phyloP scores from a whole-genome alignment of 768 basidiomycete genomes.

The Lanmaoa rubissima region DNA sequence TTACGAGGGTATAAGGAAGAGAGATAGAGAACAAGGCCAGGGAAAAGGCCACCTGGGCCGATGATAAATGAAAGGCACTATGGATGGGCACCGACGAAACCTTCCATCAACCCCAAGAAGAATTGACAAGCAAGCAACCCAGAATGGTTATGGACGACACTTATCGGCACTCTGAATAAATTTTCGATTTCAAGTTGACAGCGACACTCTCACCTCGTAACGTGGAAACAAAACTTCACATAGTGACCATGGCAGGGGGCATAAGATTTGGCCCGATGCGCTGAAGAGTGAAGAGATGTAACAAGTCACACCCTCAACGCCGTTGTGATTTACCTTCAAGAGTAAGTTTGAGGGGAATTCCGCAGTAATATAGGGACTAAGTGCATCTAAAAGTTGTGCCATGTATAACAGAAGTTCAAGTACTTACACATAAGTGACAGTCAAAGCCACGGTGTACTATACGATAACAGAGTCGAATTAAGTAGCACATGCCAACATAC shows the following conservation, averaged over 20 bases:
- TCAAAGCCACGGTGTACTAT: conserved; percentile 37
- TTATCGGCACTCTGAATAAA: conserved; percentile 21
- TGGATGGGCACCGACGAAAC: conserved; percentile 27
- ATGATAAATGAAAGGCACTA: not conserved
- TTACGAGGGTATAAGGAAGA: conserved; percentile 45
- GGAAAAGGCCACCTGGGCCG: conserved; percentile 50
- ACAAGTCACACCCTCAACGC: not conserved
- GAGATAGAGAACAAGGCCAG: conserved; percentile 55
- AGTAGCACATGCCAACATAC: conserved; percentile 6
- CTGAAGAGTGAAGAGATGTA: conserved; percentile 17
- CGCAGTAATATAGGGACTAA: conserved; percentile 50
- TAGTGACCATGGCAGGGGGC: conserved; percentile 58
- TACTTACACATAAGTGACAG: conserved; percentile 28
- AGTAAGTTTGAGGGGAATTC: conserved; percentile 63
- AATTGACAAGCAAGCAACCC: conserved; percentile 52
- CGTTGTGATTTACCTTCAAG: conserved; percentile 38
- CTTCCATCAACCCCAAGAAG: conserved; percentile 58
- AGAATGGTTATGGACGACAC: conserved; percentile 46
- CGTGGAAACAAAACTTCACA: conserved; percentile 68
- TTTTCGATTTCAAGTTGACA: not conserved
- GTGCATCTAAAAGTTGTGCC: not conserved
- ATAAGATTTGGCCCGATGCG: conserved; percentile 53
- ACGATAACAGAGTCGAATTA: not conserved
- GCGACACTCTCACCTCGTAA: conserved; percentile 48
- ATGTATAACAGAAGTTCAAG: no score